phyloP scores from a whole-genome alignment of 1,139 yeast species.

The Kodamaea suecica region DNA sequence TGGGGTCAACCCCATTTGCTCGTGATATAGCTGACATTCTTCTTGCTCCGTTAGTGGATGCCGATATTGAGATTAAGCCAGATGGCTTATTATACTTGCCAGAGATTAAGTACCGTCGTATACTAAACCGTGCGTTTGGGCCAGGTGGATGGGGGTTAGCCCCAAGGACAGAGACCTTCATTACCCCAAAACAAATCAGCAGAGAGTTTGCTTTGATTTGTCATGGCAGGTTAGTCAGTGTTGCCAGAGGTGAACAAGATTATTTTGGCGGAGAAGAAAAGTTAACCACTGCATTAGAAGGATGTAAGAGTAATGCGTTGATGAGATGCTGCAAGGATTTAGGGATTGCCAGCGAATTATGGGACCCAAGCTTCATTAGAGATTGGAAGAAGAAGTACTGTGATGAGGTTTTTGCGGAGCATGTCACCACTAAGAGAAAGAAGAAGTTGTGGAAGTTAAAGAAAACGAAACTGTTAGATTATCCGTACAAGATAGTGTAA shows the following conservation, averaged over 20 bases:
- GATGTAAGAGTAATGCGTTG: conserved; percentile 92
- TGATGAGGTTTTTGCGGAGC: conserved; percentile 85
- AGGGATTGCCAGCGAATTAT: conserved; percentile 92
- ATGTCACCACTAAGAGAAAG: conserved; percentile 75
- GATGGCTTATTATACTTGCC: conserved; percentile 91
- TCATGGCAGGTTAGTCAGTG: conserved; percentile 83
- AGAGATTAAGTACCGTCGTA: conserved; percentile 89
- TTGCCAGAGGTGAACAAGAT: conserved; percentile 95
- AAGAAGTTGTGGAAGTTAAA: conserved; percentile 86
- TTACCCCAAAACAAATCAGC: conserved; percentile 62
- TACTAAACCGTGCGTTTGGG: conserved; percentile 86
- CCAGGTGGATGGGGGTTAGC: conserved; percentile 99
- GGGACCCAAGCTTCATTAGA: conserved; percentile 93
- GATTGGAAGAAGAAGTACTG: conserved; percentile 72
- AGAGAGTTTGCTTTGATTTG: conserved; percentile 88
- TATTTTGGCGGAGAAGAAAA: conserved; percentile 80
- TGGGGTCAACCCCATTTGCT: conserved; percentile 74
- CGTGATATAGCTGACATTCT: conserved; percentile 57
- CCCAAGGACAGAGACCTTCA: conserved; percentile 81
- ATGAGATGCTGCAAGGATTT: conserved; percentile 98
- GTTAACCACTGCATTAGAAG: conserved; percentile 94
- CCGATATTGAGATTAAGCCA: conserved; percentile 90
- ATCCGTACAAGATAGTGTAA: conserved; percentile 61
- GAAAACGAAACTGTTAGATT: conserved; percentile 72
- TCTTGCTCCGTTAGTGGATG: conserved; percentile 54